Conservation (phyloP, 768 basidiomycete species). For the Ramaria rubella region DNA sequence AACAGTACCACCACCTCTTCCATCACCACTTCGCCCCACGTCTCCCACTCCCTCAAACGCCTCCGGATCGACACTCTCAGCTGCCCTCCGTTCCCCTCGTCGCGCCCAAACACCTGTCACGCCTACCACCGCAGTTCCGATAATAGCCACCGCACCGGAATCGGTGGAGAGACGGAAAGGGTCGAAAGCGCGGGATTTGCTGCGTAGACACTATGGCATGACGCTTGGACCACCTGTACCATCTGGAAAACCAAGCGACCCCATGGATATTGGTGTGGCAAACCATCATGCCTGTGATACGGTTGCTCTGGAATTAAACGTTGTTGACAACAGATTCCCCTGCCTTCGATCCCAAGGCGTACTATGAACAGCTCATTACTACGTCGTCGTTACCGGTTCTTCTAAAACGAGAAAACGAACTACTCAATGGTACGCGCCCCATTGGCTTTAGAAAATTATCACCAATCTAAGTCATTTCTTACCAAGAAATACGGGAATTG, state of each 20-base stretch:
- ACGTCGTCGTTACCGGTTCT: slow-evolving; percentile 68
- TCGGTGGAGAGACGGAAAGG: slow-evolving; percentile 1
- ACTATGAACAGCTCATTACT: slow-evolving; percentile 82
- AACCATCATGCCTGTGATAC: not conserved
- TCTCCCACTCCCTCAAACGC: slow-evolving; percentile 4
- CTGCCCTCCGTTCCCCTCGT: not conserved
- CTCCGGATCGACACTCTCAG: slow-evolving; percentile 4
- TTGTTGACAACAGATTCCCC: slow-evolving; percentile 52
- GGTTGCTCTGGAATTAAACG: not conserved
- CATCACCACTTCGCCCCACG: not conserved
- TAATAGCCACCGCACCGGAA: not conserved
- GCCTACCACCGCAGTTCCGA: slow-evolving; percentile 4
- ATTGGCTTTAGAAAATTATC: not conserved
- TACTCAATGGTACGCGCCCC: slow-evolving; percentile 56
- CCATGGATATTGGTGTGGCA: slow-evolving; percentile 72
- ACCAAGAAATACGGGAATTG: slow-evolving; percentile 74
- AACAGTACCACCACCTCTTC: not conserved
- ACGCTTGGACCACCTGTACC: slow-evolving; percentile 68
- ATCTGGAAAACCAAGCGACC: slow-evolving; percentile 54
- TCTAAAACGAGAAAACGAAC: slow-evolving; percentile 76
- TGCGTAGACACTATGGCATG: slow-evolving; percentile 84
- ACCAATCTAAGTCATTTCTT: not conserved
- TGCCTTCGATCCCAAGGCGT: slow-evolving; percentile 75
- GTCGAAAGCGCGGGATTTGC: slow-evolving; percentile 54
- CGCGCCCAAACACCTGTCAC: not conserved